A percentile compares a stretch with the other conserved stretches of the same genome.
Conservation (phyloP, 2,329 filamentous ascomycete genomes). For the Arthrobotrys sphaeroides region DNA sequence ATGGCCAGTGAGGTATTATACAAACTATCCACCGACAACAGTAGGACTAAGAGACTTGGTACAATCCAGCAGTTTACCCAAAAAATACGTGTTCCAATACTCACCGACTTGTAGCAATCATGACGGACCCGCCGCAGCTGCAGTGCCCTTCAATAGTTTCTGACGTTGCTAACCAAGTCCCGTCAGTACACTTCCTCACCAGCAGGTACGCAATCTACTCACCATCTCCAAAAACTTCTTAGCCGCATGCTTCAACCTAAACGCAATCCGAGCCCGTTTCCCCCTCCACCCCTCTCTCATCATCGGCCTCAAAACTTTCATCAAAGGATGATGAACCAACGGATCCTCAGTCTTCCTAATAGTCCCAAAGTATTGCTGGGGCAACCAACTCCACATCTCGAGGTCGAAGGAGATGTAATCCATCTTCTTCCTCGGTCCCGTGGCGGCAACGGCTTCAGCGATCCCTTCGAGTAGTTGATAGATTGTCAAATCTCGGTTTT, state of each 20-base stretch:
- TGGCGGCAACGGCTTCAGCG: neutral
- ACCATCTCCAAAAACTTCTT: neutral
- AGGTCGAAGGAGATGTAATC: neutral
- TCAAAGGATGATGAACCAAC: neutral
- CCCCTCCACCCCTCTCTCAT: neutral
- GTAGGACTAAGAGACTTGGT: no score
- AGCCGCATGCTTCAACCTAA: neutral
- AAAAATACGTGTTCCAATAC: no score
- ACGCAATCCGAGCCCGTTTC: neutral
- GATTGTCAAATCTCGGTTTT: neutral
- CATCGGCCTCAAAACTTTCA: neutral
- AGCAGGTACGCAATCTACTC: neutral
- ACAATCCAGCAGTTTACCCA: no score
- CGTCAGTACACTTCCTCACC: no score
- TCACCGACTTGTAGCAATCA: no score
- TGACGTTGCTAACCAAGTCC: no score
- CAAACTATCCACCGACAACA: no score
- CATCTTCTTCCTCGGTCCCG: neutral
- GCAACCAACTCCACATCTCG: constrained; percentile 3
- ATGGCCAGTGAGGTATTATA: no score
- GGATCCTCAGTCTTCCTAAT: neutral
- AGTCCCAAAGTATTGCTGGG: neutral
- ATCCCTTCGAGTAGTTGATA: neutral
- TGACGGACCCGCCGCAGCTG: no score
- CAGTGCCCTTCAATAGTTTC: no score